A percentile compares a stretch with the other conserved stretches of the same genome.
Evolutionary conservation across 1,284 basidiomycete species (phyloP).

Genomic region (Fomitopsis betulina): DNA sequence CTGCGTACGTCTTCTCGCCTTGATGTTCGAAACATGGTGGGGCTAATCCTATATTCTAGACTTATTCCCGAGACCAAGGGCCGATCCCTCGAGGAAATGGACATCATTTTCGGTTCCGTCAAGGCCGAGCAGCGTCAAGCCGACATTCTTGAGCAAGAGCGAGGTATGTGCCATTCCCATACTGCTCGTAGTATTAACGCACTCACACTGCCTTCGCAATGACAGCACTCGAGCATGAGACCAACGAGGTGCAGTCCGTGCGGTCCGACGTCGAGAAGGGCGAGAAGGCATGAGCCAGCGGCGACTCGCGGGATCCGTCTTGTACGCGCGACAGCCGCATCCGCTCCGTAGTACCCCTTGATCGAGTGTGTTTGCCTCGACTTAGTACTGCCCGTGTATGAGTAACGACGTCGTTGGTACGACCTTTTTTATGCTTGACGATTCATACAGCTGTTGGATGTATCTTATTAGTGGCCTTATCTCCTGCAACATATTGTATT

Average conservation of each 20-base stretch:
- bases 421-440: conserved; percentile 1
- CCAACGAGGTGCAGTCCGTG: conserved; percentile 17
- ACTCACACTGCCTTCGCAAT: not conserved
- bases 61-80: conserved; percentile 76
- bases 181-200: not conserved
- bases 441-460: not conserved
- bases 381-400: conserved; percentile 1
- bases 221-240: conserved; percentile 18
- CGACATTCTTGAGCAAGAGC: conserved; percentile 46
- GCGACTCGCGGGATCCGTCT: not conserved
- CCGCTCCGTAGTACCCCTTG: not conserved
- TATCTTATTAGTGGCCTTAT: conserved; percentile 4
- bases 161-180: conserved; percentile 23
- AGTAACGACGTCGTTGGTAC: conserved; percentile 4
- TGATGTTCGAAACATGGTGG: too few species aligned
- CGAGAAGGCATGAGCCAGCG: conserved; percentile 14
- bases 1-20: conserved; percentile 20
- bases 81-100: conserved; percentile 74
- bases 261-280: conserved; percentile 17
- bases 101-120: conserved; percentile 72
- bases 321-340: not conserved
- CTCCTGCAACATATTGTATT: conserved; percentile 3
- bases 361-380: not conserved
- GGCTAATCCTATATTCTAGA: conserved; percentile 26
- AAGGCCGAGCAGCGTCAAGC: conserved; percentile 51